Evolutionary conservation across 2,329 filamentous ascomycete species (phyloP).

Genomic region (Phaeosphaeriaceae sp.): DNA sequence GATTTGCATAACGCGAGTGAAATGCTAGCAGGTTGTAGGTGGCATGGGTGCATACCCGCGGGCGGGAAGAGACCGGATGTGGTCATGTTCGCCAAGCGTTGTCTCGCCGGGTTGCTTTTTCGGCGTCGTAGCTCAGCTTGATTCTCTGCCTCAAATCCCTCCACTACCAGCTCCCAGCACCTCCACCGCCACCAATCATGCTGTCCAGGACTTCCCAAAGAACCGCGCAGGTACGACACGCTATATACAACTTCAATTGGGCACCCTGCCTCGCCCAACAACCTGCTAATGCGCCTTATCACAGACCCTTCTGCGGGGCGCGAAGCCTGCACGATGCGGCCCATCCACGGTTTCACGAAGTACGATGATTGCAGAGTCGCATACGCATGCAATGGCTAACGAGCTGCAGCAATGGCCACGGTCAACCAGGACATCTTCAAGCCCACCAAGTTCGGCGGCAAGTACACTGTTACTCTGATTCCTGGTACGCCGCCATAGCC

Average conservation of each 20-base stretch:
- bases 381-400: conserved; percentile 20
- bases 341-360: conserved; percentile 62
- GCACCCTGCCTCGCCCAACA: conserved; percentile 2
- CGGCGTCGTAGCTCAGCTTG: conserved; percentile 43
- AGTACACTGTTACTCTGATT: conserved; percentile 98
- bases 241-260: conserved; percentile 32
- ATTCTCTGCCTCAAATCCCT: conserved; percentile 42
- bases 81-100: conserved; percentile 37
- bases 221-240: conserved; percentile 57
- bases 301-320: conserved; percentile 65
- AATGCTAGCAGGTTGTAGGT: neutral
- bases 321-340: conserved; percentile 57
- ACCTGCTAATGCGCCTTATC: conserved; percentile 32
- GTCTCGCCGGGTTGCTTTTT: conserved; percentile 41
- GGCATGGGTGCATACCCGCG: conserved; percentile 13
- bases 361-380: conserved; percentile 46
- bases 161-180: conserved; percentile 35
- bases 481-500: conserved; percentile 68
- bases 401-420: conserved; percentile 58
- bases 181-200: conserved; percentile 46
- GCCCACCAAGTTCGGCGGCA: conserved; percentile 97
- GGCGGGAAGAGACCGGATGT: conserved; percentile 25
- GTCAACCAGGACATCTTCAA: conserved; percentile 97
- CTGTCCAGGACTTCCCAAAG: conserved; percentile 54
- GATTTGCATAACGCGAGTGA: neutral